Evolutionary conservation across 768 basidiomycete genomes (phyloP), one percentile per base, ranked within the genome.

Genomic region (Kockovaella imperatae): DNA sequence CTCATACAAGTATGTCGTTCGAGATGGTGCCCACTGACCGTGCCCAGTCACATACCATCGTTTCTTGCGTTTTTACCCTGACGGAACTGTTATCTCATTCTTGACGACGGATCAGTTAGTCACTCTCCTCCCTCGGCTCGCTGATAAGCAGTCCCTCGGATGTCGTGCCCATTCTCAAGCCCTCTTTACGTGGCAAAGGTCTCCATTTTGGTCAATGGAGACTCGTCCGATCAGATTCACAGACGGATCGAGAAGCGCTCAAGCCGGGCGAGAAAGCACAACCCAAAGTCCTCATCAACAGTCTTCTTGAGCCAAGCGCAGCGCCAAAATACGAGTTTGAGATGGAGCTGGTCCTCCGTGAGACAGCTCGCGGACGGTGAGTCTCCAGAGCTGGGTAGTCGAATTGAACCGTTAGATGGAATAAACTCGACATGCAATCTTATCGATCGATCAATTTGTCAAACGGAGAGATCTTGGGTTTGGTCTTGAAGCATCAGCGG

Each of bases 41-140:
- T 25, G 21, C 18, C 20, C 34, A 70, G 67, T 95, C 61, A 91
- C 87, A 4, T 95, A 93, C 69, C 86, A 91, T 62, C 86, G 90
- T 26, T 93, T 87, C 69, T 76, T 95, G 82, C 86, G 90, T 23
- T 93, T 93, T 74, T 84, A 84, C 57, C 82, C 87, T 0, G 80
- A 86, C 54, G 90, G 90, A 2, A 78, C 80, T 62, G 90, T 91
- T 3, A 77, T 93, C 6, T 89, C 87, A 20, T 77, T 90, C 2
- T 78, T 91, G 14, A 78, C 84, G 1, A 89, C 87, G 54, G 88
- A 90, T 42, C 64, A 63, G 68, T 70, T 30, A 47, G 67, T 57
- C 24, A 3, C n/a, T 13, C 14, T 15, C 29, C 21, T 17, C 18
- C 36, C 5, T 24, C 25, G 4, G 18, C 36, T 11, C 18, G 38